Evolutionary conservation across 78 protist species (phyloP).

Genomic region (Dictyostelium purpureum): DNA sequence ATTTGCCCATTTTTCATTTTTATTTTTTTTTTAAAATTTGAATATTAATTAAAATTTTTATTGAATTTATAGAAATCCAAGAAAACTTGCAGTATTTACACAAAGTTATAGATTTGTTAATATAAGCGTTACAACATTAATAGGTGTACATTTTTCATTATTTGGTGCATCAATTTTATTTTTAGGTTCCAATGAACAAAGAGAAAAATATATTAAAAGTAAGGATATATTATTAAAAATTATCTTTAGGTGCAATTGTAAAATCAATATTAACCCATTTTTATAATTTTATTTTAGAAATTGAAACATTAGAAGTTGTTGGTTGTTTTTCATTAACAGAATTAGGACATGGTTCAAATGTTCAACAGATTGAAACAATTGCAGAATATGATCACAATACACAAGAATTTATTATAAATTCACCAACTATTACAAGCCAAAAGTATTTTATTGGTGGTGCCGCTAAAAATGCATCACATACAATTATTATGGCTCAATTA

Average conservation of each 20-base stretch:
- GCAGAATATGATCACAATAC: constrained; percentile 78
- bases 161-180: constrained; percentile 62
- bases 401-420: constrained; percentile 60
- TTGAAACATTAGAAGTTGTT: constrained; percentile 31
- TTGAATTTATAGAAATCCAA: constrained; percentile 42
- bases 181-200: constrained; percentile 70
- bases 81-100: constrained; percentile 41
- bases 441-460: constrained; percentile 80
- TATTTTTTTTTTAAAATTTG: not conserved
- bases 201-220: constrained; percentile 15
- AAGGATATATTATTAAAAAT: not conserved
- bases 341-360: constrained; percentile 81
- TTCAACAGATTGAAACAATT: constrained; percentile 81
- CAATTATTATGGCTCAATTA: constrained; percentile 58
- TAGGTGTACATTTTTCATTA: constrained; percentile 66
- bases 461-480: constrained; percentile 16
- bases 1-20: not conserved
- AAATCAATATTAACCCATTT: not conserved
- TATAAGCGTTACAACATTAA: constrained; percentile 34
- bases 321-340: constrained; percentile 80
- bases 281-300: not conserved
- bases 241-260: not conserved
- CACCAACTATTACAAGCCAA: constrained; percentile 73
- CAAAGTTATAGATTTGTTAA: constrained; percentile 50
- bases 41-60: too few species aligned